Evolutionary conservation across 176 grass and related monocot species (phyloP), one percentile per base, ranked within the genome.

Genomic region (Paspalum notatum): DNA sequence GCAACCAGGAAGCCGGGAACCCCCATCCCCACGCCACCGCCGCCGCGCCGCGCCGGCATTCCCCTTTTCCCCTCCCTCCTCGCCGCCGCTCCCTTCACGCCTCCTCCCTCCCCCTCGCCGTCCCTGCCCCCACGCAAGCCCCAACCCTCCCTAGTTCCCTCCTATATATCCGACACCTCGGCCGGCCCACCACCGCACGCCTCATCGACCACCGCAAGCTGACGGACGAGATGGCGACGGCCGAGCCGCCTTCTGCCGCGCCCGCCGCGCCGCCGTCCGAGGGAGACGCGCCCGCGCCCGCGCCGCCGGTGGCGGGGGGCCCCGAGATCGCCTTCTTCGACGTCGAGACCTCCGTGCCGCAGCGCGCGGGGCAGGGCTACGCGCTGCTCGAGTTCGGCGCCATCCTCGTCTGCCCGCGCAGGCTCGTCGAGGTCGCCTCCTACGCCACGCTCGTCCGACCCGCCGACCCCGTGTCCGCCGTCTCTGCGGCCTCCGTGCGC

Each of bases 261-360:
- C 7, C 49, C 9, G 53, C 6, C 12, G 41, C 39, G 6, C n/a
- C 17, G 18, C 13, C 1, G 45, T 22, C 42, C 22, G 50, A 61
- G 46, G 17, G 8, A 8, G 68, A 46, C 26, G 13, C 18, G 2
- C 27, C 25, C 45, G 74, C 37, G 56, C 15, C 63, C 59, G 71
- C 20, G 72, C 56, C 64, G 32, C 80, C 86, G 44, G 77, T 8
- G 43, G 55, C 26, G 0, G 61, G 83, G 8, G 87, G 85, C 0
- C 43, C 88, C 5, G 88, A 95, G 92, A 98, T 98, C 68, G 96
- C 96, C n/a, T 98, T 98, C 88, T 98, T 98, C 75, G 92, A 95
- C 86, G 74, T 94, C 48, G 92, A 98, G 90, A 98, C 92, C 13
- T 91, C 96, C 4, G 83, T 95, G 60, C 96, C 96, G 80, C 68